Base-by-base conservation (phyloP, 2,329 filamentous ascomycete species). In the Paraphoma chrysanthemicola region DNA sequence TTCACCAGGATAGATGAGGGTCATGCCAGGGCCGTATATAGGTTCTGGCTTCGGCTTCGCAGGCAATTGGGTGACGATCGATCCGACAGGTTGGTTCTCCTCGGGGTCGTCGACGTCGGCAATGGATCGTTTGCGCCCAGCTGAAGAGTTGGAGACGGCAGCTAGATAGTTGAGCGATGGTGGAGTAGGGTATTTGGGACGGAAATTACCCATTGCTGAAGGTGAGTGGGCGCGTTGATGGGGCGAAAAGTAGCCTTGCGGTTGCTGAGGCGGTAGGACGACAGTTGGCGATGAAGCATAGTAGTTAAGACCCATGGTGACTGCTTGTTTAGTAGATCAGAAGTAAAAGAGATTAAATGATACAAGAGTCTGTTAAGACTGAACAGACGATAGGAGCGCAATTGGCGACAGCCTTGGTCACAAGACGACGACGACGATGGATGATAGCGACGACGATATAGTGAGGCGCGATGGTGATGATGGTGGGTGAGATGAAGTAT, bases 91-190 rank as follows among this genome's bases (percentile, higher is more conserved):
- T 48, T 69, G 69, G 47, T 78, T 78, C 57, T 87, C 82, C 64
- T 88, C 85, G 51, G 91, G 86, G 67, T 91, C 90, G 67, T 91
- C 90, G 54, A 90, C 89, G 75, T 93, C 90, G 69, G 91, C 88
- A 71, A 90, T 85, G 60, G 89, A 91, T 66, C 90, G 88, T 79
- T 93, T 93, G 72, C 89, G 88, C 64, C 90, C 88, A 65, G 86
- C 85, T 61, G 80, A 69, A 65, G 73, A 64, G 64, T 76, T 77
- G 63, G 73, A 74, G 31, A 71, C 67, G 58, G 74, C 72, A 59
- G 76, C 76, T 68, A 76, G 74, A 66, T 79, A 79, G 64, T 79
- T 79, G 69, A 79, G 69, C 60, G 76, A 78, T 55, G 77, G 77
- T 55, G 76, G 76, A 60, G 72, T 76, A 62, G 77, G 77, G 63